Base-by-base conservation (phyloP, 73 alveolate species). In the Blepharisma stoltei region DNA sequence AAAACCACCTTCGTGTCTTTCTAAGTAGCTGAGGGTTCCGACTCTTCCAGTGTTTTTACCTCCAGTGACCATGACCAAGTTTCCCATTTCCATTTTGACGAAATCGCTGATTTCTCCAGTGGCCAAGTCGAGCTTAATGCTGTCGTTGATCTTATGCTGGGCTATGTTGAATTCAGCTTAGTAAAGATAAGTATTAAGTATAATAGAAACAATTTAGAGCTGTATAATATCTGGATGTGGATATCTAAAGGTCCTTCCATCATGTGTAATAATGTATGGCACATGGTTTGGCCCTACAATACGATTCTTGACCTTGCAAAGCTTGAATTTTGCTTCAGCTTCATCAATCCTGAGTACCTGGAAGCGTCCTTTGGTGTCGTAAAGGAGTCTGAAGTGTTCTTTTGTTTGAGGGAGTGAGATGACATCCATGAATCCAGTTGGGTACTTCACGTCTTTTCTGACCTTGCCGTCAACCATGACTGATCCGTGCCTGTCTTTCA, bases 171-270 rank as follows among this genome's bases (percentile, higher is more conserved):
- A n/a, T n/a, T n/a, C n/a, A n/a, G n/a, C n/a, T n/a, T n/a, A n/a
- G n/a, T n/a, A n/a, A n/a, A n/a, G n/a, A n/a, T n/a, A n/a, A n/a
- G n/a, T n/a, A n/a, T n/a, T n/a, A n/a, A n/a, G n/a, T n/a, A n/a
- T n/a, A n/a, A n/a, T n/a, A n/a, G n/a, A n/a, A n/a, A n/a, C n/a
- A n/a, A n/a, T n/a, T n/a, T n/a, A n/a, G n/a, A n/a, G n/a, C n/a
- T n/a, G n/a, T n/a, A n/a, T n/a, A 90, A 95, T 92, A 70, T 95
- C 98, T 41, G 99, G 99, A 86, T 92, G 93, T 8, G 98, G 99
- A 92, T 71, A 95, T 82, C 99, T 93, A 88, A 95, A 54, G 80
- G 99, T 96, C 91, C 99, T 95, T 25, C 99, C 98, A 80, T 95
- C 99, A 83, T 90, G 96, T 78, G 99, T 95, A 70, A 91, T 95